Evolutionary conservation across 768 basidiomycete species (phyloP), one percentile per base, ranked within the genome.

Genomic region (Cyathus striatus): DNA sequence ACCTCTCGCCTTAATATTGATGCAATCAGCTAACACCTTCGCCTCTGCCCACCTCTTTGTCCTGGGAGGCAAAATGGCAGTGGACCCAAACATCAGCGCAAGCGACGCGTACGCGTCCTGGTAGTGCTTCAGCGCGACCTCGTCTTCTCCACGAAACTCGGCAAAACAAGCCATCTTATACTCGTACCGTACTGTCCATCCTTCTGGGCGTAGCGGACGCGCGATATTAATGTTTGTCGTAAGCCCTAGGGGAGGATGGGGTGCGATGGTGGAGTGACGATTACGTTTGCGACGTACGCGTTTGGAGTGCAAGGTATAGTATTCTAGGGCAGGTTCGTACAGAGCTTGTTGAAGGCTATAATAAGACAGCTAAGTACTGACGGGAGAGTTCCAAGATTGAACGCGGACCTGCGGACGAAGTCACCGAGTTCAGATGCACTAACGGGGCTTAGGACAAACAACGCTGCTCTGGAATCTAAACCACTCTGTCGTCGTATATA

Each of bases 31-130:
- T 2, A 98, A 74, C 2, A 98, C 96, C 61, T 94, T 96, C 3
- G 95, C 95, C 61, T 99, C 96, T 13, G 94, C 93, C 95, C 95
- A 98, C 23, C 95, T 76, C 59, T 98, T 99, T 1, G 93, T 97
- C 6, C 95, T 79, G 4, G 93, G 92, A 1, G 89, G 90, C 6
- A 96, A 66, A 39, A 89, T 86, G 4, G 82, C 81, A 2, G 86
- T 86, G 5, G 90, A 91, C 2, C 83, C 81, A 56, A 97, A 95
- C 86, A 96, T 92, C 44, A 86, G 81, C 38, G 82, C 72, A 3
- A 97, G 69, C 40, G 77, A 83, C 25, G 77, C 77, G 66, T 95
- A 95, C 10, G 90, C 91, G 53, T 96, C 93, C 62, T 95, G 92
- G 56, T 93, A 96, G 60, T 97, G 92, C 92, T 92, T 93, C 46